These are phyloP conservation scores for Rhizophora apiculata DNA, from an alignment of 345 rosid species.

Conservation along the genomic window DNA sequence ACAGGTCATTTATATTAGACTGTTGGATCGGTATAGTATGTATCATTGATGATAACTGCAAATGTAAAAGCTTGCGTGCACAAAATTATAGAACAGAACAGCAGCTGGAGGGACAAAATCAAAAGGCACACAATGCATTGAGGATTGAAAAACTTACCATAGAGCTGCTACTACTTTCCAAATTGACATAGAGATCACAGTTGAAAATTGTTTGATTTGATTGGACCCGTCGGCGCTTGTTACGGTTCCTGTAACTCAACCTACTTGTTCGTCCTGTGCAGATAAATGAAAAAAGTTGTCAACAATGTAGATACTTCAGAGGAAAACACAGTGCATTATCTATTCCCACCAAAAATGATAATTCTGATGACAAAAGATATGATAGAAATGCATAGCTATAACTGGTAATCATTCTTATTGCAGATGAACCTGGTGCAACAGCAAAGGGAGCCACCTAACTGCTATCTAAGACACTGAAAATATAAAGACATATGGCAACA, in stretches of 20 bases:
- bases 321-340: neutral
- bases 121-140: neutral
- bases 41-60: too few species aligned
- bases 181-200: conserved; percentile 42
- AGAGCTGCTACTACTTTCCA: conserved; percentile 46
- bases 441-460: too few species aligned
- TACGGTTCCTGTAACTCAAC: conserved; percentile 21
- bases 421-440: too few species aligned
- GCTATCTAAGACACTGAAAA: neutral
- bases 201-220: conserved; percentile 29
- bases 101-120: neutral
- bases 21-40: too few species aligned
- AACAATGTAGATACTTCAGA: neutral
- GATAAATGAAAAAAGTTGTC: neutral
- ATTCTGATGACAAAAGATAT: too few species aligned
- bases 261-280: conserved; percentile 32
- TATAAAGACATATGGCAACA: neutral
- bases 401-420: too few species aligned
- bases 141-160: conserved; percentile 31
- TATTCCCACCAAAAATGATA: too few species aligned
- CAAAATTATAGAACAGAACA: neutral
- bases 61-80: neutral
- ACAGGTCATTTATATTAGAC: too few species aligned
- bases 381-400: neutral
- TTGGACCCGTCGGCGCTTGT: conserved; percentile 45